A percentile compares a stretch with the other conserved stretches of the same genome.
These are phyloP conservation scores for Pichia eremophila DNA, from an alignment of 805 yeast species.

Conservation along the genomic window DNA sequence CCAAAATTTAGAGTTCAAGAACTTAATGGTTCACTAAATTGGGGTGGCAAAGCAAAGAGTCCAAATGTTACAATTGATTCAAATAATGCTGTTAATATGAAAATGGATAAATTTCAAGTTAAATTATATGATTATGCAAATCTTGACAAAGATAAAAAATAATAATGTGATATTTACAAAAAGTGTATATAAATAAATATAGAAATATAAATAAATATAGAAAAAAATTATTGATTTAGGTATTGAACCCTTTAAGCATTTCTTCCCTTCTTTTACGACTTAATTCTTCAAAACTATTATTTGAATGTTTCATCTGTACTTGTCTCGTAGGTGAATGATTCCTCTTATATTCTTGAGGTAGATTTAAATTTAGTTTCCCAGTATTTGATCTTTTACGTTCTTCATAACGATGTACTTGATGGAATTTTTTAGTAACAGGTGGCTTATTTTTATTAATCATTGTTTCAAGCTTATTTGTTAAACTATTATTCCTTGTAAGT, in stretches of 20 bases:
- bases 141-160: conserved; percentile 1
- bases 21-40: background rate
- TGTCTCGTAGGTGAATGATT: background rate
- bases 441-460: too few species aligned
- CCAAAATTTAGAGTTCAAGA: conserved; percentile 5
- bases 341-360: background rate
- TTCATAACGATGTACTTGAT: background rate
- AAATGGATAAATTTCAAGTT: conserved; percentile 12
- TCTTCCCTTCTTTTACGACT: background rate
- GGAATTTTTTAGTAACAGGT: background rate
- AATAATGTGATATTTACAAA: too few species aligned
- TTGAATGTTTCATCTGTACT: too few species aligned
- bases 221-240: too few species aligned
- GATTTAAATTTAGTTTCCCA: background rate
- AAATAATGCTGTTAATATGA: conserved; percentile 10
- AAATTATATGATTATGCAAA: conserved; percentile 14
- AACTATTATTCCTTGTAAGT: background rate
- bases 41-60: conserved; percentile 1
- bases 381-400: background rate
- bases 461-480: background rate
- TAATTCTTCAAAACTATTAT: background rate
- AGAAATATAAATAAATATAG: background rate
- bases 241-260: background rate
- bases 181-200: background rate
- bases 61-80: conserved; percentile 2